Conservation (phyloP, 2,329 filamentous ascomycete species). For the Colletotrichum destructivum region DNA sequence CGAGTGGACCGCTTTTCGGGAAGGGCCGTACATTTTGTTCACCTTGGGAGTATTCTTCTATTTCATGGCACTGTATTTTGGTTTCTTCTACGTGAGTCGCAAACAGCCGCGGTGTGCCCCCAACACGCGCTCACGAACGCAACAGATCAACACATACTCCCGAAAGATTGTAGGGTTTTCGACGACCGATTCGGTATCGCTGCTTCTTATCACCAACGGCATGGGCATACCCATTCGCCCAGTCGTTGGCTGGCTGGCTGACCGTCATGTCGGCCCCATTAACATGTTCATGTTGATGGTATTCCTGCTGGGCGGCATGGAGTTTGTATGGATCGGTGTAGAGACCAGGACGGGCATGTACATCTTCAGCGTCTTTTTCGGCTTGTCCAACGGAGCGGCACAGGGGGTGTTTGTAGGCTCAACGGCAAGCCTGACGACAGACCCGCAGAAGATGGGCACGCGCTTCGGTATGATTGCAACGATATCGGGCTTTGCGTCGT, state of each 20-base stretch:
- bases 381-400: slow-evolving; percentile 59
- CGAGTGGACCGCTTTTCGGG: slow-evolving; percentile 71
- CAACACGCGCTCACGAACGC: slow-evolving; percentile 58
- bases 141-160: slow-evolving; percentile 61
- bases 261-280: slow-evolving; percentile 66
- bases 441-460: slow-evolving; percentile 61
- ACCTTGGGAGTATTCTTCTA: slow-evolving; percentile 64
- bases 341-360: slow-evolving; percentile 57
- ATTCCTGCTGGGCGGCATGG: slow-evolving; percentile 60
- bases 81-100: slow-evolving; percentile 61
- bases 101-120: no score
- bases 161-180: slow-evolving; percentile 61
- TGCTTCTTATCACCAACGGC: slow-evolving; percentile 71
- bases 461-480: slow-evolving; percentile 63
- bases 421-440: slow-evolving; percentile 58
- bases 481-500: slow-evolving; percentile 57
- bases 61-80: slow-evolving; percentile 66
- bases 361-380: slow-evolving; percentile 60
- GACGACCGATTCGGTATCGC: slow-evolving; percentile 64
- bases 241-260: slow-evolving; percentile 67
- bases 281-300: slow-evolving; percentile 68
- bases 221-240: slow-evolving; percentile 70
- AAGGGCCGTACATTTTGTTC: slow-evolving; percentile 68
- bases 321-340: slow-evolving; percentile 72
- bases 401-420: slow-evolving; percentile 59